Percentiles rank a stretch among this genome's conserved stretches.
phyloP scores from a whole-genome alignment of 2,329 filamentous ascomycete genomes.

The Ophiosphaerella narmari region DNA sequence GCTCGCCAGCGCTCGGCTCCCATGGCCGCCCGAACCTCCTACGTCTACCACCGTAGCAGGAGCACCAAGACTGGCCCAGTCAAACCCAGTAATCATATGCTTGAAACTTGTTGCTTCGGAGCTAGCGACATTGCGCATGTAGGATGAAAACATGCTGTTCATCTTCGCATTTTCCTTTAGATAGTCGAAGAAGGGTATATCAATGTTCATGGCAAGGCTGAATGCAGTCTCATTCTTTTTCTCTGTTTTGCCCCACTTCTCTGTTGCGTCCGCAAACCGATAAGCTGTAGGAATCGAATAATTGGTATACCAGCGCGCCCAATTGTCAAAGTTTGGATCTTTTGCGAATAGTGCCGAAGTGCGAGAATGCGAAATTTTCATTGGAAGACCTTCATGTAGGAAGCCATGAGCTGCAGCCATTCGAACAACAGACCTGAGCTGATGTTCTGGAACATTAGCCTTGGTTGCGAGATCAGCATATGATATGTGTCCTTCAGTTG shows the following conservation, averaged over 20 bases:
- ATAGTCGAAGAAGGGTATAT: constrained; percentile 7
- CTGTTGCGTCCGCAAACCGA: constrained; percentile 5
- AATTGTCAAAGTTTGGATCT: neutral
- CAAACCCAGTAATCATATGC: constrained; percentile 2
- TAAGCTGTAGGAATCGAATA: constrained; percentile 1
- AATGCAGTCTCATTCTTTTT: constrained; percentile 6
- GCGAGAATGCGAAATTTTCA: neutral
- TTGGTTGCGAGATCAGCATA: neutral
- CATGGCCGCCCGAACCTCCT: constrained; percentile 5
- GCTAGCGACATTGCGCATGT: constrained; percentile 3
- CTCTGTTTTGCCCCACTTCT: constrained; percentile 7
- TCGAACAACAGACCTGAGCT: neutral
- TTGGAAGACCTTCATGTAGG: neutral
- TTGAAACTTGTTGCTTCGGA: constrained; percentile 2
- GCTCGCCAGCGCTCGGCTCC: constrained; percentile 7
- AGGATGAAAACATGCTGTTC: neutral
- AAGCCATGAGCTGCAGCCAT: constrained; percentile 1
- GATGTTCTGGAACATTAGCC: neutral
- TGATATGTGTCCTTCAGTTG: neutral
- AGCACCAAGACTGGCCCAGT: neutral
- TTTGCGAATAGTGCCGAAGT: neutral
- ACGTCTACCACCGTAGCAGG: constrained; percentile 2
- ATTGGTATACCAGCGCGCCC: neutral
- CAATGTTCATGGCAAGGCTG: constrained; percentile 7
- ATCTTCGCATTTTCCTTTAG: constrained; percentile 1